Evolutionary conservation across 2,329 filamentous ascomycete genomes (phyloP).

Genomic region (Claviceps digitariae): DNA sequence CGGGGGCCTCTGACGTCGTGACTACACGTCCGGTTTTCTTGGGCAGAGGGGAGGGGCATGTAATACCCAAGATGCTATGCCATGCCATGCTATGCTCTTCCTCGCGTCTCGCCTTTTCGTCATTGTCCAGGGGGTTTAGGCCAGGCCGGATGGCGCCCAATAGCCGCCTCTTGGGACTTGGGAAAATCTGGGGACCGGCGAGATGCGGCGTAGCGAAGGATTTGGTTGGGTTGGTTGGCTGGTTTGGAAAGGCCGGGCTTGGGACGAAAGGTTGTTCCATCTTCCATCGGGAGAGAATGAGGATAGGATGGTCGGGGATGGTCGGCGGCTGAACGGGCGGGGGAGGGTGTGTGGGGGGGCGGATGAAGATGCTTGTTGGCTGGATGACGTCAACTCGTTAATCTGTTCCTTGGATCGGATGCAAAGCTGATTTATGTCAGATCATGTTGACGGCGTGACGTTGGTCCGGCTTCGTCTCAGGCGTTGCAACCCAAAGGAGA

Average conservation of each 20-base stretch:
- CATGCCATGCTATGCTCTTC: too few relatives aligned
- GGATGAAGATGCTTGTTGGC: neutral
- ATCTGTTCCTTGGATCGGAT: too few relatives aligned
- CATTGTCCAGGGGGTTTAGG: too few relatives aligned
- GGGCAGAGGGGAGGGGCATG: neutral
- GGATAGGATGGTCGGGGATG: too few relatives aligned
- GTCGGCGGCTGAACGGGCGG: neutral
- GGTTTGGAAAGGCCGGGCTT: neutral
- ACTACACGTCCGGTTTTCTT: neutral
- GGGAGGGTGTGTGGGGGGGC: too few relatives aligned
- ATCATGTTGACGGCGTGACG: too few relatives aligned
- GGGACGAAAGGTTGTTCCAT: too few relatives aligned
- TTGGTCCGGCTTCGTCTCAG: too few relatives aligned
- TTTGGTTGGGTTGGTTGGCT: neutral
- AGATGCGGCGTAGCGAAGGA: neutral
- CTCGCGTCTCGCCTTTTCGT: slow-evolving; percentile 22
- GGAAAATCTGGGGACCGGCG: neutral
- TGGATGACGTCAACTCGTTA: neutral
- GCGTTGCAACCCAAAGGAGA: too few relatives aligned
- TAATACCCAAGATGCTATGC: neutral
- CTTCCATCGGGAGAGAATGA: neutral
- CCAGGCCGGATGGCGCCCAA: neutral
- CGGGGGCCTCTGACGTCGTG: slow-evolving; percentile 5
- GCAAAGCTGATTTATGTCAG: too few relatives aligned
- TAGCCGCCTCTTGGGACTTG: neutral